phyloP scores from a whole-genome alignment of 2,329 filamentous ascomycete species.

The Aspergillus sojae region DNA sequence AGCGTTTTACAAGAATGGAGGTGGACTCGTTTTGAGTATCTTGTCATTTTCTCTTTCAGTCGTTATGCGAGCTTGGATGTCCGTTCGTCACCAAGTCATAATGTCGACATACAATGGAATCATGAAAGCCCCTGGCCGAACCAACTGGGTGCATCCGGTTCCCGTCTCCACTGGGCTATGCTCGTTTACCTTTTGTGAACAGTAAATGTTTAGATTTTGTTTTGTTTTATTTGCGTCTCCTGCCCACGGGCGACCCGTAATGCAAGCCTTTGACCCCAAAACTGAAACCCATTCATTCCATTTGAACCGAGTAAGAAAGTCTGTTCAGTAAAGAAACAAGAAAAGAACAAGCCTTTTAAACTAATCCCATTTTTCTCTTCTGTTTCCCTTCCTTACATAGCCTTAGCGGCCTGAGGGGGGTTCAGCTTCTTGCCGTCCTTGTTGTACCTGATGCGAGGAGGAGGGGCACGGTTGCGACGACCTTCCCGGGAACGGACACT shows the following conservation, averaged over 20 bases:
- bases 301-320: slow-evolving; percentile 32
- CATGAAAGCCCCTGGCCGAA: not conserved
- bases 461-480: slow-evolving; percentile 97
- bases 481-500: slow-evolving; percentile 97
- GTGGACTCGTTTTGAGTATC: not conserved
- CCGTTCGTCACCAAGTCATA: not conserved
- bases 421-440: slow-evolving; percentile 99
- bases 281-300: slow-evolving; percentile 31
- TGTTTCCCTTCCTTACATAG: slow-evolving; percentile 43
- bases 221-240: slow-evolving; percentile 20
- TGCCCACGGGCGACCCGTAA: slow-evolving; percentile 13
- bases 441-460: slow-evolving; percentile 98
- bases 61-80: slow-evolving; percentile 2
- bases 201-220: slow-evolving; percentile 18
- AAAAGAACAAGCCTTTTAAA: slow-evolving; percentile 41
- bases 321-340: slow-evolving; percentile 34
- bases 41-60: slow-evolving; percentile 11
- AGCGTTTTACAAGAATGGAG: not conserved
- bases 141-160: not conserved
- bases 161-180: not conserved
- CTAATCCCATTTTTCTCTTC: slow-evolving; percentile 40
- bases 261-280: slow-evolving; percentile 21
- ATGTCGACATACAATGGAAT: slow-evolving; percentile 3
- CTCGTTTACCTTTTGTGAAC: slow-evolving; percentile 7
- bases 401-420: slow-evolving; percentile 77